Percentiles rank a stretch among this genome's conserved stretches.
phyloP scores from a whole-genome alignment of 1,139 yeast genomes.

The Wickerhamomyces sp. region DNA sequence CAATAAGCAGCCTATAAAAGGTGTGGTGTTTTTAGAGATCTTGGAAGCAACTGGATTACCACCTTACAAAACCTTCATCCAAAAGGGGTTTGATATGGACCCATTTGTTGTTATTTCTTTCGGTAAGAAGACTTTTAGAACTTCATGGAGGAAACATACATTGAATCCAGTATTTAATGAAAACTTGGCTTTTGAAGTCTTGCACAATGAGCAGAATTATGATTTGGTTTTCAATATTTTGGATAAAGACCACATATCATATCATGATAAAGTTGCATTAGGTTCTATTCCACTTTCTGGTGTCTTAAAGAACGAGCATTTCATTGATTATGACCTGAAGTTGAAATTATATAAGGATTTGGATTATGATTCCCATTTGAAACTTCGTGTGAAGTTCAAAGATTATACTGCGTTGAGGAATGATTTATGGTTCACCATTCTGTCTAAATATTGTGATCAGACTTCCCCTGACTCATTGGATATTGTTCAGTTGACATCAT shows the following conservation, averaged over 20 bases:
- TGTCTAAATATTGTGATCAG: conserved; percentile 44
- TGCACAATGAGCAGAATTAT: conserved; percentile 58
- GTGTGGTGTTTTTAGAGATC: conserved; percentile 75
- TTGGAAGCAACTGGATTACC: conserved; percentile 70
- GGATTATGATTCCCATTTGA: conserved; percentile 49
- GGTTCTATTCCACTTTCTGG: conserved; percentile 50
- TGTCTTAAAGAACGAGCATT: conserved; percentile 6
- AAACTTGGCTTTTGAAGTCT: conserved; percentile 71
- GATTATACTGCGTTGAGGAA: conserved; percentile 62
- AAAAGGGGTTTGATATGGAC: conserved; percentile 90
- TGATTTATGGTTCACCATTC: conserved; percentile 64
- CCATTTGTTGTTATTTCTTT: conserved; percentile 91
- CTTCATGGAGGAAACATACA: conserved; percentile 81
- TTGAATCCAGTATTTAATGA: conserved; percentile 82
- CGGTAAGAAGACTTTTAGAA: conserved; percentile 83
- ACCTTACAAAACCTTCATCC: conserved; percentile 51
- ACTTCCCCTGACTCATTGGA: conserved; percentile 8
- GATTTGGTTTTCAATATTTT: conserved; percentile 66
- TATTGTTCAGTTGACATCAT: conserved; percentile 20
- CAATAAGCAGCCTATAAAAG: conserved; percentile 35
- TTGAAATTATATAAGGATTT: conserved; percentile 28
- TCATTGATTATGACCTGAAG: conserved; percentile 28
- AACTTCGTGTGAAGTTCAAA: conserved; percentile 59
- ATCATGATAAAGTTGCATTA: conserved; percentile 76
- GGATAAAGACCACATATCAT: conserved; percentile 80